phyloP scores from a whole-genome alignment of 169 alveolate species.

The Plasmodium gallinaceum region DNA sequence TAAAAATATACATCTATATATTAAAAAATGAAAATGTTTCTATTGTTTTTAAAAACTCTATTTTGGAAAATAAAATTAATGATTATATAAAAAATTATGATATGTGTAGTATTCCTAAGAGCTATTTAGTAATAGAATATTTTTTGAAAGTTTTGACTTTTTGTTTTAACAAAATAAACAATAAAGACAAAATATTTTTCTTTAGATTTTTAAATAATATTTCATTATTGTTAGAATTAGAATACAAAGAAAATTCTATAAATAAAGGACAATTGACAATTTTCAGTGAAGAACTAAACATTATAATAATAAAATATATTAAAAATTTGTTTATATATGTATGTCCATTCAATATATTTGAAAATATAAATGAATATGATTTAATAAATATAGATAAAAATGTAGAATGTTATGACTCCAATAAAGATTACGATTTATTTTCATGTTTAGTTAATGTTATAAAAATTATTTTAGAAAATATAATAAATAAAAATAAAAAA shows the following conservation, averaged over 20 bases:
- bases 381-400: neutral
- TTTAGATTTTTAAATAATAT: slow-evolving; percentile 19
- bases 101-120: slow-evolving; percentile 24
- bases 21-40: neutral
- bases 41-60: neutral
- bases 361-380: slow-evolving; percentile 2
- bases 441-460: slow-evolving; percentile 30
- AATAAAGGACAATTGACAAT: neutral
- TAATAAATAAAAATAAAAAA: slow-evolving; percentile 44
- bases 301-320: slow-evolving; percentile 18
- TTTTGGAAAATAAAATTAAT: neutral
- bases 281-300: slow-evolving; percentile 5
- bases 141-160: slow-evolving; percentile 9
- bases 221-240: slow-evolving; percentile 23
- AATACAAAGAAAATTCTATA: neutral
- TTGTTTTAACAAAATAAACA: slow-evolving; percentile 13
- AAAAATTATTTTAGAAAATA: slow-evolving; percentile 20
- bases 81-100: slow-evolving; percentile 28
- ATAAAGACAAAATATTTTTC: neutral
- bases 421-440: slow-evolving; percentile 18
- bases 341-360: slow-evolving; percentile 11
- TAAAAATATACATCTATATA: slow-evolving; percentile 11
- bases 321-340: slow-evolving; percentile 14
- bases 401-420: neutral
- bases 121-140: slow-evolving; percentile 25